These are phyloP conservation scores for Starmerella tilneyi DNA, from an alignment of 805 yeast genomes.

Conservation along the genomic window DNA sequence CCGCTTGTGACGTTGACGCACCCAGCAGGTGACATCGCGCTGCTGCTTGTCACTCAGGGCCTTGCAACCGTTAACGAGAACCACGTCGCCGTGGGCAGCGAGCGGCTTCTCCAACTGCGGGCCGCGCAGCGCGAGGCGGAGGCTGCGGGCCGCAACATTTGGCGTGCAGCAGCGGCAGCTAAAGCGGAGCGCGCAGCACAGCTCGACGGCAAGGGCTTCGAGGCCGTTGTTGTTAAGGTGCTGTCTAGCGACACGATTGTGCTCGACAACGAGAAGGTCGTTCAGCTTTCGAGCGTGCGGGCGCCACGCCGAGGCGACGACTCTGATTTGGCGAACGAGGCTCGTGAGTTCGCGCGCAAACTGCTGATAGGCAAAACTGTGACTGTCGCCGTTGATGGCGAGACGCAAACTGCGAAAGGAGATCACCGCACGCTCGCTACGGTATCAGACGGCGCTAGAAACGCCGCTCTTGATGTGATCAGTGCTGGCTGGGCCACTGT, in stretches of 20 bases:
- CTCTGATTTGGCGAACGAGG: constrained; percentile 49
- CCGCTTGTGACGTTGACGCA: constrained; percentile 45
- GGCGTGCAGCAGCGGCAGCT: constrained; percentile 23
- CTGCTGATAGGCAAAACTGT: constrained; percentile 62
- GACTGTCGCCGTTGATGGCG: constrained; percentile 50
- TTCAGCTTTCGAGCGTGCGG: constrained; percentile 65
- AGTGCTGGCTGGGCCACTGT: constrained; percentile 66
- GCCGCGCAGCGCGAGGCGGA: constrained; percentile 56
- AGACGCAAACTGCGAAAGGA: constrained; percentile 48
- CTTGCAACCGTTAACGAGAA: constrained; percentile 68
- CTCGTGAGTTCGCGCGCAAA: constrained; percentile 66
- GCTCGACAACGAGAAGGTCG: constrained; percentile 45
- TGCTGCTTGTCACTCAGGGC: constrained; percentile 56
- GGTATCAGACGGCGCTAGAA: constrained; percentile 39
- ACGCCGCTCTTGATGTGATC: constrained; percentile 53
- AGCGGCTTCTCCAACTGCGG: constrained; percentile 51
- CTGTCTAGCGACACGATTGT: constrained; percentile 59
- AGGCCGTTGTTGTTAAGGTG: constrained; percentile 50
- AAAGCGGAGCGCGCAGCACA: constrained; percentile 40
- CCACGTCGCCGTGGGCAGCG: constrained; percentile 62
- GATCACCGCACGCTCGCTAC: constrained; percentile 59
- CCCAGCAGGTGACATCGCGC: constrained; percentile 70
- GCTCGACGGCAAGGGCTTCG: constrained; percentile 29
- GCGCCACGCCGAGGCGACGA: constrained; percentile 54
- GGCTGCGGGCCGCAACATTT: constrained; percentile 16